Evolutionary conservation across 192 early-diverging fungal species (phyloP), one percentile per base, ranked within the genome.

Genomic region (Podochytrium sp.): DNA sequence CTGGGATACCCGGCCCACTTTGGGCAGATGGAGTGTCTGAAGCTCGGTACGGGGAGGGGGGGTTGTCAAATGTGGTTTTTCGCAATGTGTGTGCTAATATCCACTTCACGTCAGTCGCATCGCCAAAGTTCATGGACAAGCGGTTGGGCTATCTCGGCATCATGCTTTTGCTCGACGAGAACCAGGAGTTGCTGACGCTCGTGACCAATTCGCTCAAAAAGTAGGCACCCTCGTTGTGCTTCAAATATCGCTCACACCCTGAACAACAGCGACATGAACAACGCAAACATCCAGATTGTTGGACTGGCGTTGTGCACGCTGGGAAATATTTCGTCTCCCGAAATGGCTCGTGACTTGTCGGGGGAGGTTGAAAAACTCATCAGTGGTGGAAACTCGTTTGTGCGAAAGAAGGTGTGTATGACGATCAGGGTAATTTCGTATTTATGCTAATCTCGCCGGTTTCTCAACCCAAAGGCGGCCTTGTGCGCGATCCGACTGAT

Each of bases 1-100:
- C 89, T 99, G 23, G 96, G 98, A 23, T 98, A 97, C 73, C 96
- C 96, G 35, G 98, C 96, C 32, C 98, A 98, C 78, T 99, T 98
- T 82, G 98, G 98, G 27, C 98, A 99, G 84, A 96, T 99, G 49
- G 98, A 99, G 79, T 99, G 98, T 77, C 82, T 99, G 38, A 99
- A 99, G 81, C 82, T 99, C 49, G 87, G 87, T 89, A 73, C 2
- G 80, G 49, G 7, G 29, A 23, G 18, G 38, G 23, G 23, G 23
- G 20, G 30, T 79, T 40, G 7, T 38, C n/a, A 39, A 39, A 14
- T 38, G n/a, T n/a, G n/a, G n/a, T n/a, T n/a, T n/a, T n/a, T n/a
- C n/a, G n/a, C n/a, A n/a, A n/a, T n/a, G n/a, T n/a, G n/a, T n/a
- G n/a, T n/a, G n/a, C n/a, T n/a, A n/a, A n/a, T n/a, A n/a, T n/a